Percentiles rank a stretch among this genome's conserved stretches.
These are phyloP conservation scores for Austroboletus festivus DNA, from an alignment of 768 basidiomycete genomes.

Conservation along the genomic window DNA sequence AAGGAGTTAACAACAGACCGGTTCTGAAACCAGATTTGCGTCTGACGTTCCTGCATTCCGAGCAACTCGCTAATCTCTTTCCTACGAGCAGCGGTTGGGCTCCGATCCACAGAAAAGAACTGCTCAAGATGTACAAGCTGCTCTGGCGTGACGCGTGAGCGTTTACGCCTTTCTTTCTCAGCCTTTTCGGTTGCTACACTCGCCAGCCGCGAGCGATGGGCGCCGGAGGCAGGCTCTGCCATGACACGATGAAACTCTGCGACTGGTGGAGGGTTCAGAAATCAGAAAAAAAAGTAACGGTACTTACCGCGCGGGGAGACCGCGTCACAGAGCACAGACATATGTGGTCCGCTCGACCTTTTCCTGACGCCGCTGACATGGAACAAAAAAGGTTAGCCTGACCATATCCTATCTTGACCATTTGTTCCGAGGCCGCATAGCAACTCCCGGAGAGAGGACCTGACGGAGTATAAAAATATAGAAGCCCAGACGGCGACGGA, in stretches of 20 bases:
- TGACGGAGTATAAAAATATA: conserved; percentile 16
- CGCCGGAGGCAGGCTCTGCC: conserved; percentile 35
- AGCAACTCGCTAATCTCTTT: conserved; percentile 71
- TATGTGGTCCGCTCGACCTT: conserved; percentile 22
- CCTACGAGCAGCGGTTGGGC: conserved; percentile 67
- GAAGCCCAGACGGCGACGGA: background rate
- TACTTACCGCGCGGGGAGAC: conserved; percentile 14
- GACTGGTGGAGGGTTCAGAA: conserved; percentile 28
- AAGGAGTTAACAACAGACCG: conserved; percentile 35
- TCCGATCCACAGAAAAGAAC: conserved; percentile 64
- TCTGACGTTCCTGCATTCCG: conserved; percentile 84
- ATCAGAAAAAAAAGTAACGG: conserved; percentile 22
- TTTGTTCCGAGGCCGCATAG: conserved; percentile 31
- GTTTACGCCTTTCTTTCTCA: conserved; percentile 62
- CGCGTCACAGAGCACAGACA: conserved; percentile 27
- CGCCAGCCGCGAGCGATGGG: conserved; percentile 34
- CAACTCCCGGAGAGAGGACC: conserved; percentile 27
- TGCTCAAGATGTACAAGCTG: conserved; percentile 75
- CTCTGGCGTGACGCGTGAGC: conserved; percentile 75
- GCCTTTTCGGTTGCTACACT: conserved; percentile 26
- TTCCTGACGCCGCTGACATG: conserved; percentile 29
- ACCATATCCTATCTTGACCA: conserved; percentile 16
- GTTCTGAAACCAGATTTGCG: conserved; percentile 90
- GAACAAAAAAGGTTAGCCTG: conserved; percentile 26
- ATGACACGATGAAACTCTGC: conserved; percentile 17